These are phyloP conservation scores for Aureobasidium mangrovei DNA, from an alignment of 2,329 filamentous ascomycete genomes.

Conservation along the genomic window DNA sequence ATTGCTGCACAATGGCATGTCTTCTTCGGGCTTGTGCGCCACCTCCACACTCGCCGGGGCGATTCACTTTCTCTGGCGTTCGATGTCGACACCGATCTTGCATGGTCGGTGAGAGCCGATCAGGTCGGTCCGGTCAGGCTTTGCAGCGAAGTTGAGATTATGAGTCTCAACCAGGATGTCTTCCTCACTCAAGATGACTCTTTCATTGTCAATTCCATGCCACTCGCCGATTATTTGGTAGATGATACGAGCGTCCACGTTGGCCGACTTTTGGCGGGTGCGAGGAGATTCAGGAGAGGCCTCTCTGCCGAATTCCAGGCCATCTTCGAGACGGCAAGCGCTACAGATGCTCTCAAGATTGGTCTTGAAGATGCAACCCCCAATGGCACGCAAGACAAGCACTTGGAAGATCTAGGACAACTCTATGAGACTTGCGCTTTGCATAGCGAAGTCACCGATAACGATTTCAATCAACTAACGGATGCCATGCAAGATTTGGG, in stretches of 20 bases:
- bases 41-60: constrained; percentile 76
- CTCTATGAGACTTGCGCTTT: constrained; percentile 76
- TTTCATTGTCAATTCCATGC: constrained; percentile 20
- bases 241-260: constrained; percentile 14
- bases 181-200: constrained; percentile 27
- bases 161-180: constrained; percentile 56
- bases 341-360: constrained; percentile 12
- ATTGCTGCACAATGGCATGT: constrained; percentile 80
- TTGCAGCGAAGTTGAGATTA: constrained; percentile 67
- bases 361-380: background rate
- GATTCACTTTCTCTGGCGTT: constrained; percentile 72
- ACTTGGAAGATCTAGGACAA: constrained; percentile 35
- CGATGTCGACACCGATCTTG: constrained; percentile 60
- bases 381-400: constrained; percentile 13
- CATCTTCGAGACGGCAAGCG: constrained; percentile 40
- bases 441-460: constrained; percentile 69
- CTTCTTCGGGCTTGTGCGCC: constrained; percentile 76
- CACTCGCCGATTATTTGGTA: constrained; percentile 16
- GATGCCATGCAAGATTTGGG: constrained; percentile 58
- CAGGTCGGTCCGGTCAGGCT: constrained; percentile 68
- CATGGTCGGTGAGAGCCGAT: constrained; percentile 81
- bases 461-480: constrained; percentile 64
- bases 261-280: constrained; percentile 18
- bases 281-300: constrained; percentile 18
- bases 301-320: constrained; percentile 19